Base-by-base conservation (phyloP, 164 flowering plant genomes). In the Paratinospora sagittata region DNA sequence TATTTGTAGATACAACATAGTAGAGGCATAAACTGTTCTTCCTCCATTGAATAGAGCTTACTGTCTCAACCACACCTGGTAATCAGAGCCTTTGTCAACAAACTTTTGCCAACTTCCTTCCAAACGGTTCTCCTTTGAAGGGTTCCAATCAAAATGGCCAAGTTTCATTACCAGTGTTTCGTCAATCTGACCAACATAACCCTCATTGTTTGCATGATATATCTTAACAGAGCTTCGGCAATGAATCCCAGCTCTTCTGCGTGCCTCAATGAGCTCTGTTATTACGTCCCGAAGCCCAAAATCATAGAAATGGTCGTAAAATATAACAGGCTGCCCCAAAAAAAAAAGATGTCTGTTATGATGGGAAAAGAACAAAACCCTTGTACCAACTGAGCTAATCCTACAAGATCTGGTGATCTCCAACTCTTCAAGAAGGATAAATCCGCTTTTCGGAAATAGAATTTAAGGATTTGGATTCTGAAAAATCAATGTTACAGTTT, bases 31-130 rank as follows among this genome's bases (percentile, higher is more conserved):
- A 52, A 52, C 16, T 52, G 23, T 52, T 52, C 19, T 52, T 52
- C 3, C 58, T 6, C 58, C 23, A 52, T 26, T 24, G 27, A 24
- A 61, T 52, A 52, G 12, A 26, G 36, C 21, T 73, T 80, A 86
- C 70, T 79, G 83, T 82, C 86, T 81, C 43, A 86, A 65, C 90
- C 90, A 86, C 47, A 81, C 9, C 75, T 85, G 85, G 72, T 87
- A 84, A 68, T 87, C 90, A 43, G 82, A 69, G 58, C 86, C 86
- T 75, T 79, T 85, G 39, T 85, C 85, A 27, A 84, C 78, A 74
- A 87, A 85, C 80, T 78, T 87, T 41, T 84, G 85, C 90, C 88
- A 87, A 70, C 80, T 84, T 34, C 90, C 90, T 26, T 86, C 86
- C 79, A 85, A 67, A 47, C 71, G 70, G 69, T 83, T 82, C 74